Conservation (phyloP, 2,329 filamentous ascomycete genomes). For the Penicillium sp. region DNA sequence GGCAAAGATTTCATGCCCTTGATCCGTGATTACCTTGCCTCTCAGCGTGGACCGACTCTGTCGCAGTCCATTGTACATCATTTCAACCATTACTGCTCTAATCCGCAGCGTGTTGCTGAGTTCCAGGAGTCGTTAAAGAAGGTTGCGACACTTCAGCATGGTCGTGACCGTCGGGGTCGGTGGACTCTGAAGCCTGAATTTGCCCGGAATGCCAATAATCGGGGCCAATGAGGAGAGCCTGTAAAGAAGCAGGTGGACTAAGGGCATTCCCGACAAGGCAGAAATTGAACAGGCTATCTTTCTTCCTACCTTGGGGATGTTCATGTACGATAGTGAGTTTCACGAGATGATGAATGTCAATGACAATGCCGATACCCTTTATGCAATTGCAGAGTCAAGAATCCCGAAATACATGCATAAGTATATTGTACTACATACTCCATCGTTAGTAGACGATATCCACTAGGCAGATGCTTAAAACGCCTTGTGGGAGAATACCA, state of each 20-base stretch:
- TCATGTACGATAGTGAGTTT: conserved; percentile 6
- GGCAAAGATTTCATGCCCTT: conserved; percentile 66
- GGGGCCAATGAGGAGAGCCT: conserved; percentile 7
- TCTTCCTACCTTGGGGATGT: neutral
- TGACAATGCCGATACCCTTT: neutral
- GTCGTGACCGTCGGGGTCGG: conserved; percentile 49
- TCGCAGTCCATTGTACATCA: conserved; percentile 87
- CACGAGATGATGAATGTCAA: conserved; percentile 4
- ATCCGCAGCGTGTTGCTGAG: conserved; percentile 66
- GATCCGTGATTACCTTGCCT: conserved; percentile 76
- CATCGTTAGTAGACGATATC: neutral
- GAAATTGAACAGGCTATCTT: neutral
- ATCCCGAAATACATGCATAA: neutral
- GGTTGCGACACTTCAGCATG: conserved; percentile 66
- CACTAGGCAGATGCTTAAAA: conserved; percentile 6
- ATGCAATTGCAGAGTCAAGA: neutral
- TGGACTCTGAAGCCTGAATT: conserved; percentile 64
- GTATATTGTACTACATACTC: neutral
- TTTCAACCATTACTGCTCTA: conserved; percentile 78
- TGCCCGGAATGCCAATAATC: conserved; percentile 22
- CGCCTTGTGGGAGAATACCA: neutral
- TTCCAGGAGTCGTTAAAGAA: conserved; percentile 79
- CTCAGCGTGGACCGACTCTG: conserved; percentile 74
- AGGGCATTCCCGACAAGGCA: neutral
- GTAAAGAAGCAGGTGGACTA: neutral